Evolutionary conservation across 2,329 filamentous ascomycete genomes (phyloP), one percentile per base, ranked within the genome.

Genomic region (Sclerotinia borealis): DNA sequence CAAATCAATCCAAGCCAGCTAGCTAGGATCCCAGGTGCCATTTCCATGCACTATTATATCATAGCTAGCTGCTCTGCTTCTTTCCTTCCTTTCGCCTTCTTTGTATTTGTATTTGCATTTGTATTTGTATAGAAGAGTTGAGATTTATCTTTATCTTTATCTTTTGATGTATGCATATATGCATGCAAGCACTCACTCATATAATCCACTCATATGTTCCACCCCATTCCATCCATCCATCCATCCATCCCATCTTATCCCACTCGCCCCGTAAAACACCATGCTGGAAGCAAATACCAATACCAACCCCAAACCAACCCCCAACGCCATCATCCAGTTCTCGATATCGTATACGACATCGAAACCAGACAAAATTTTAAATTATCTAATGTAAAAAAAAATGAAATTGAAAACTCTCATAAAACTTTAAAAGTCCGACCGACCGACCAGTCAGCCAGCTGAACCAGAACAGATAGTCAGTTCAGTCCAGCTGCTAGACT

Each of bases 311-410:
- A 37, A 47, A 15, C 49, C 27, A 25, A 22, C 19, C 11, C 29
- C 34, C 37, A 63, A 63, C 61, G 54, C 61, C 61, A 59, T 47
- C 36, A 48, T 34, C 52, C 7, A 63, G 70, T 56, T 39, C 72
- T 73, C 71, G 66, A 73, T 70, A 56, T 43, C 52, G 69, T 71
- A 70, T 47, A 62, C 67, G 69, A 72, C 69, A 71, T 70, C 72
- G 70, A 68, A 65, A 41, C 36, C 19, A 25, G 51, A 64, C 61
- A n/a, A n/a, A n/a, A 51, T 48, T 64, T 54, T 49, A n/a, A n/a
- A 47, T 50, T 49, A 59, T 61, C 36, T 45, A 25, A 58, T 49
- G 61, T 62, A 59, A 64, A 0, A 56, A 65, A 45, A 68, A 50
- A 67, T 15, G 45, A 64, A 59, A 68, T 55, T 25, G n/a, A 56